Percentiles rank a stretch among this genome's conserved stretches.
These are phyloP conservation scores for Saccharum officinarum DNA, from an alignment of 176 grass and related monocot species.

Conservation along the genomic window DNA sequence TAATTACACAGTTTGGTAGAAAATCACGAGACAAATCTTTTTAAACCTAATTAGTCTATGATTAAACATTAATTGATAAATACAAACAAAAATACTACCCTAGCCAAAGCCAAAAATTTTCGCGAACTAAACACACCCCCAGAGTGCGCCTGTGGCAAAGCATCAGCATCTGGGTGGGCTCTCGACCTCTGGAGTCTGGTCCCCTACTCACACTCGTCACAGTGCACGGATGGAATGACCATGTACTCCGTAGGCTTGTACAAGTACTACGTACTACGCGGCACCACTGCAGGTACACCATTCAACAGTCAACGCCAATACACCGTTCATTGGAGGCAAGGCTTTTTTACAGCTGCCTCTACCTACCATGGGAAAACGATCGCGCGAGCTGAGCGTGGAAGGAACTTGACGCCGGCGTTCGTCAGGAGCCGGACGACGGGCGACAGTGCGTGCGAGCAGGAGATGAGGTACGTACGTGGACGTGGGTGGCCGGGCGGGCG, in stretches of 20 bases:
- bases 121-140: no score
- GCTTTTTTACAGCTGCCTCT: neutral
- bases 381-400: no score
- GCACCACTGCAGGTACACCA: no score
- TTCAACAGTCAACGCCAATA: no score
- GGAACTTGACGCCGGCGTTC: neutral
- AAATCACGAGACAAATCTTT: no score
- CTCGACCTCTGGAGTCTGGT: neutral
- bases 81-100: no score
- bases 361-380: neutral
- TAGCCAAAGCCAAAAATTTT: no score
- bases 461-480: neutral
- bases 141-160: neutral
- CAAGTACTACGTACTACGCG: no score
- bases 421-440: neutral
- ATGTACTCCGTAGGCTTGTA: neutral
- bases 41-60: no score
- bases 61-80: no score
- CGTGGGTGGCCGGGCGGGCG: neutral
- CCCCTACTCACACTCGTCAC: neutral
- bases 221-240: slow-evolving; percentile 1
- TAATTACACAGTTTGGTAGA: no score
- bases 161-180: neutral
- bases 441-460: neutral
- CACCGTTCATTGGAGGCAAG: neutral